Conservation (phyloP, 2,329 filamentous ascomycete species). For the Apiospora saccharicola region DNA sequence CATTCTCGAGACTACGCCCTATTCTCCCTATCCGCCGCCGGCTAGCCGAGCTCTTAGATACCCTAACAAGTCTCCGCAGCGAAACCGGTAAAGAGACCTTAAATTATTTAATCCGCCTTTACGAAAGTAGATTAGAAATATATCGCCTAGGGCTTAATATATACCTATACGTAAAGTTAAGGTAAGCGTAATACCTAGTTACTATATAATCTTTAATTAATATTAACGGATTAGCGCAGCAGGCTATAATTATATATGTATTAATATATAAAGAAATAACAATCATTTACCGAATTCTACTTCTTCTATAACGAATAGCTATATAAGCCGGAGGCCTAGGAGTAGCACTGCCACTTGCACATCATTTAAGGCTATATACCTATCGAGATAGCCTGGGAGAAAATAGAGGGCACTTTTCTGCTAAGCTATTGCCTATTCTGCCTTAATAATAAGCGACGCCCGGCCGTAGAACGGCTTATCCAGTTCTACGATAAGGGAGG, state of each 20-base stretch:
- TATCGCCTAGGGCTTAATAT: background rate
- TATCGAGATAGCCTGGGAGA: constrained; percentile 7
- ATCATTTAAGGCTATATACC: background rate
- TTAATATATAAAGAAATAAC: background rate
- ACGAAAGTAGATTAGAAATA: background rate
- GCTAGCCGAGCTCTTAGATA: background rate
- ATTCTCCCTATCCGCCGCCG: background rate
- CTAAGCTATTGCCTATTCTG: constrained; percentile 4
- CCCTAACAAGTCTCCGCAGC: background rate
- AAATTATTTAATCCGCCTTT: background rate
- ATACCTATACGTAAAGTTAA: background rate
- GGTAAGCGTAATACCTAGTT: background rate
- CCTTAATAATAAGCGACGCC: background rate
- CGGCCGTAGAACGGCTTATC: background rate
- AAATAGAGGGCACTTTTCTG: background rate
- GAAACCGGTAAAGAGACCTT: background rate
- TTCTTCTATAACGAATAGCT: constrained; percentile 16
- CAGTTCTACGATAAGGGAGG: background rate
- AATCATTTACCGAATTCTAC: background rate
- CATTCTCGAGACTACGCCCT: constrained; percentile 3
- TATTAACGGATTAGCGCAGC: background rate
- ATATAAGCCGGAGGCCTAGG: background rate
- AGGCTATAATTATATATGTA: background rate
- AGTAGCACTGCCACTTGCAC: background rate
- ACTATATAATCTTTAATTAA: background rate